phyloP scores from a whole-genome alignment of 192 early-diverging fungal genomes.

The Entrophospora sp. region DNA sequence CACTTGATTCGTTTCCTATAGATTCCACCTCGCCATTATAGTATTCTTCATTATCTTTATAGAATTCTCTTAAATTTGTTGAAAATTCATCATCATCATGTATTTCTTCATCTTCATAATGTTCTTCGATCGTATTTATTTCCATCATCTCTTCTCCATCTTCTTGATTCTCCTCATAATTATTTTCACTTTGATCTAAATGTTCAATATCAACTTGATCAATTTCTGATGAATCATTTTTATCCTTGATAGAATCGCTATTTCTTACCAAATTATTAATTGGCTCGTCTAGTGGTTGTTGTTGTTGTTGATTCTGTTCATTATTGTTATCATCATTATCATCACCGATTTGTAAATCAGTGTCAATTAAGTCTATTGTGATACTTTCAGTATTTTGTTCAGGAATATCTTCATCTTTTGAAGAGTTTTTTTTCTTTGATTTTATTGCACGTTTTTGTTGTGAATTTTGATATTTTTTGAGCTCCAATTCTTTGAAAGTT shows the following conservation, averaged over 20 bases:
- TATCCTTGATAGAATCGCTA: not conserved
- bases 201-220: not conserved
- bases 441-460: slow-evolving; percentile 1
- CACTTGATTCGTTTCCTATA: not conserved
- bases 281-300: not conserved
- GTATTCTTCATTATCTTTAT: not conserved
- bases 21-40: not conserved
- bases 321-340: not conserved
- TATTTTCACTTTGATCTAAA: slow-evolving; percentile 3
- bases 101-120: not conserved
- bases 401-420: not conserved
- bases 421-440: not conserved
- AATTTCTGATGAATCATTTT: not conserved
- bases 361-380: no score
- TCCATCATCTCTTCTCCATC: not conserved
- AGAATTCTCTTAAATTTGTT: not conserved
- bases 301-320: not conserved
- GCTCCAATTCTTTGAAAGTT: slow-evolving; percentile 5
- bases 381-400: no score
- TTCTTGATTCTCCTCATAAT: not conserved
- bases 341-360: not conserved
- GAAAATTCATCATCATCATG: not conserved
- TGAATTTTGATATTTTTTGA: slow-evolving; percentile 4
- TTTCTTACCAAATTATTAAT: not conserved
- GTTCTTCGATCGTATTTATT: not conserved